Evolutionary conservation across 805 yeast genomes (phyloP).

Genomic region (Kodamaea laetipori): DNA sequence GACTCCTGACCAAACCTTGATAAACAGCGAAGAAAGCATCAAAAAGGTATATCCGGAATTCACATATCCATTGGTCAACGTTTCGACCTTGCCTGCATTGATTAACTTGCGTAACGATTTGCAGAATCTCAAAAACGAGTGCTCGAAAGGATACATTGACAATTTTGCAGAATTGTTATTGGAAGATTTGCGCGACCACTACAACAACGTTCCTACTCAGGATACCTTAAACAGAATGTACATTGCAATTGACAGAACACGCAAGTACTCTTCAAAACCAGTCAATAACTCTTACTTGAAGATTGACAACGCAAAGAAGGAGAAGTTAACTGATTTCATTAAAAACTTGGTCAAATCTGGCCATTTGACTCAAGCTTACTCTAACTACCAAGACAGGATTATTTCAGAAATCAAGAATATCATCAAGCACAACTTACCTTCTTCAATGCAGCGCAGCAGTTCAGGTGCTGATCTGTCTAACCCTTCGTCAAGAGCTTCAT

Average conservation of each 20-base stretch:
- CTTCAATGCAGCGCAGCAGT: slow-evolving; percentile 14
- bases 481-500: slow-evolving; percentile 31
- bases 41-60: slow-evolving; percentile 23
- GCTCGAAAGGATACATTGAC: slow-evolving; percentile 67
- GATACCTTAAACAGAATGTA: slow-evolving; percentile 56
- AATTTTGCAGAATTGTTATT: slow-evolving; percentile 58
- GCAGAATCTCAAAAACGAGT: slow-evolving; percentile 56
- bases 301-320: slow-evolving; percentile 43
- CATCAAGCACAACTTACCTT: slow-evolving; percentile 67
- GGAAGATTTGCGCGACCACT: slow-evolving; percentile 62
- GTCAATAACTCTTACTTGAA: slow-evolving; percentile 40
- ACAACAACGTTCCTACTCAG: slow-evolving; percentile 46
- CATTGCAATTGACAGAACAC: slow-evolving; percentile 28
- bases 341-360: slow-evolving; percentile 63
- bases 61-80: slow-evolving; percentile 38
- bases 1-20: slow-evolving; percentile 14
- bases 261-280: slow-evolving; percentile 18
- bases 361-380: slow-evolving; percentile 61
- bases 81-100: slow-evolving; percentile 53
- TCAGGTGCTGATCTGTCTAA: slow-evolving; percentile 25
- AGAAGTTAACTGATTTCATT: slow-evolving; percentile 48
- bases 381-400: slow-evolving; percentile 66
- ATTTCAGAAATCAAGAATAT: slow-evolving; percentile 70
- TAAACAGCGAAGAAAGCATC: slow-evolving; percentile 16
- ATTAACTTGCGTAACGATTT: slow-evolving; percentile 53